Evolutionary conservation across 441 rosid genomes (phyloP), one percentile per base, ranked within the genome.

Genomic region (Erysimum cheiri): DNA sequence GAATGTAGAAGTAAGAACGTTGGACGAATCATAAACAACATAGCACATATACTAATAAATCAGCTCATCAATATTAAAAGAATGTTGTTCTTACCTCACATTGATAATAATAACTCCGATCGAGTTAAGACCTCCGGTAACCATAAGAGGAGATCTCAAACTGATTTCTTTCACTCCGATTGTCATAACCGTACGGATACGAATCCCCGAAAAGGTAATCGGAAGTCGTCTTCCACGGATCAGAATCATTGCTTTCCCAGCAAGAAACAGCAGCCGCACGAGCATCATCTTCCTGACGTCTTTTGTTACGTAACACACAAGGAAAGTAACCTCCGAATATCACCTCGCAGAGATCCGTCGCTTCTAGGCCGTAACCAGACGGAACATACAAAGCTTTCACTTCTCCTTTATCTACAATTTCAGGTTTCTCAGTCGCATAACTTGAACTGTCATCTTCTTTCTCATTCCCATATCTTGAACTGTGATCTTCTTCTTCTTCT

Each of bases 311-410:
- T 44, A 69, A 73, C 43, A 82, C 80, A 66, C 97, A 93, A 31
- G 96, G 92, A 83, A 89, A 93, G 75, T 86, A 85, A 5, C 97
- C 94, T 15, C 97, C 94, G 12, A 84, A 88, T 60, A 91, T 15
- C 10, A 87, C 77, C 50, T 91, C 96, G 53, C 98, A 93, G 1
- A 93, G 69, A 59, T 93, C 97, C 75, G 89, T 69, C 1, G 96
- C 85, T 68, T 91, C 93, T 71, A 88, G 80, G 11, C 96, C 97
- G 70, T 80, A 85, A 41, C 96, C 96, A 13, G 88, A 80, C 12
- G 91, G 89, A 61, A 85, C 39, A 50, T 80, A 86, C 50, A 72
- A 28, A 66, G 57, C 80, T 54, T 26, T 65, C 64, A 68, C 76
- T 33, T 77, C 82, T 13, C 14, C 37, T 24, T 63, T 33, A 2